Percentiles rank a stretch among this genome's conserved stretches.
phyloP scores from a whole-genome alignment of 2,329 filamentous ascomycete genomes.

The Colletotrichum australisinense region DNA sequence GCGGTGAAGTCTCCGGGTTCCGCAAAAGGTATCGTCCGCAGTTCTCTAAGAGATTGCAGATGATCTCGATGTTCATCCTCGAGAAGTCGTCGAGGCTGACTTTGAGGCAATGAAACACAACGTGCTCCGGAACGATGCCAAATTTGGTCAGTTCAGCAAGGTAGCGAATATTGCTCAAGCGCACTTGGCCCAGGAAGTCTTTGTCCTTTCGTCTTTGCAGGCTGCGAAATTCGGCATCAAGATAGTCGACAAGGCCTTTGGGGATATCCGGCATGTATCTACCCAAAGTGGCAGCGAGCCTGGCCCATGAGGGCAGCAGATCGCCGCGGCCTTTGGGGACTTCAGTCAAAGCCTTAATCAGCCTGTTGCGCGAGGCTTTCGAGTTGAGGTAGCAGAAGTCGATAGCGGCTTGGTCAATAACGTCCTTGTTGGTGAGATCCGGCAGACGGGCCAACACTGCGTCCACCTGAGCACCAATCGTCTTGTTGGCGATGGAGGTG shows the following conservation, averaged over 20 bases:
- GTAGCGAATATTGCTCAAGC: constrained; percentile 96
- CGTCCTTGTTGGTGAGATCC: constrained; percentile 90
- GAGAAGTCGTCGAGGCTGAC: constrained; percentile 98
- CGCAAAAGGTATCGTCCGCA: constrained; percentile 94
- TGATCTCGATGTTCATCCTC: constrained; percentile 98
- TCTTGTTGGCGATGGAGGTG: constrained; percentile 96
- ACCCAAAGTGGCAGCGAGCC: constrained; percentile 90
- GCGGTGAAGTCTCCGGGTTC: constrained; percentile 90
- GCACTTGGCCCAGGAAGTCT: constrained; percentile 94
- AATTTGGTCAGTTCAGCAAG: constrained; percentile 98
- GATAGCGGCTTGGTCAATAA: constrained; percentile 90
- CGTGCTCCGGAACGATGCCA: constrained; percentile 96
- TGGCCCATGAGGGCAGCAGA: constrained; percentile 89
- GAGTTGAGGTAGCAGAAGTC: constrained; percentile 99
- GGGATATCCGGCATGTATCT: constrained; percentile 96
- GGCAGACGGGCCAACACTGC: constrained; percentile 88
- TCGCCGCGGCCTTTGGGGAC: constrained; percentile 95
- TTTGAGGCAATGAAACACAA: constrained; percentile 98
- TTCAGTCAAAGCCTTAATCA: constrained; percentile 93
- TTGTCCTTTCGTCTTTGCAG: constrained; percentile 97
- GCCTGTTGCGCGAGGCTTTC: constrained; percentile 93
- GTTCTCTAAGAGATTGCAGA: constrained; percentile 95
- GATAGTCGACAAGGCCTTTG: constrained; percentile 88
- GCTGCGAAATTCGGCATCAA: constrained; percentile 97
- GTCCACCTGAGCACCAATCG: constrained; percentile 96